Evolutionary conservation across 257 asterid genomes (phyloP), one percentile per base, ranked within the genome.

Genomic region (Penstemon newberryi): DNA sequence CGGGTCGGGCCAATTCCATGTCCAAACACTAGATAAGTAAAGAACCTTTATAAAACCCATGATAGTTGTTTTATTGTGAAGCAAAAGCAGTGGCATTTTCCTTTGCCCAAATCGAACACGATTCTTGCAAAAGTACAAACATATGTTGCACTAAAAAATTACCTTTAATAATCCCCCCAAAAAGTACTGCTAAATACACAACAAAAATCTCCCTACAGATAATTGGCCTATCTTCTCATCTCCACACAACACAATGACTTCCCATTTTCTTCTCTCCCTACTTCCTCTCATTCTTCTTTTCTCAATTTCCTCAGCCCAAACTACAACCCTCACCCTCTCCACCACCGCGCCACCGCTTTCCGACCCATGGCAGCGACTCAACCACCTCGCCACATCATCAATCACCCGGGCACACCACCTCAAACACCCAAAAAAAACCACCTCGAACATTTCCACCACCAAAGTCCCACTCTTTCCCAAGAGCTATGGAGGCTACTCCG

Each of bases 381-480:
- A 65, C 73, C 76, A 72, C 76, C 82, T 79, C 65, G 73, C 85
- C 57, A 54, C 81, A 52, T 76, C 89, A 1, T 86, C 92, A 2
- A n/a, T 70, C 69, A 25, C 73, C 72, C 63, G 89, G 42, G 84
- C 87, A 61, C 85, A 79, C 77, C 77, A 62, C 71, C 87, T 83
- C 73, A 86, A 83, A 59, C 73, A 73, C 62, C 77, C 70, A n/a
- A 55, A 67, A 12, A 44, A 25, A 25, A 25, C 33, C 33, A 25
- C 33, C 33, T 25, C 78, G 63, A 71, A 47, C 72, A 40, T n/a
- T 41, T 46, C 80, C 70, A 8, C 73, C 74, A 51, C 68, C 59
- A 61, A 56, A 33, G 37, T 68, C 52, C 79, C 84, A 0, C 74
- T 83, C 51, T 76, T 40, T 33, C 80, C 89, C 70, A 70, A 71